Evolutionary conservation across 768 basidiomycete genomes (phyloP), one percentile per base, ranked within the genome.

Genomic region (Lentinula raphanica): DNA sequence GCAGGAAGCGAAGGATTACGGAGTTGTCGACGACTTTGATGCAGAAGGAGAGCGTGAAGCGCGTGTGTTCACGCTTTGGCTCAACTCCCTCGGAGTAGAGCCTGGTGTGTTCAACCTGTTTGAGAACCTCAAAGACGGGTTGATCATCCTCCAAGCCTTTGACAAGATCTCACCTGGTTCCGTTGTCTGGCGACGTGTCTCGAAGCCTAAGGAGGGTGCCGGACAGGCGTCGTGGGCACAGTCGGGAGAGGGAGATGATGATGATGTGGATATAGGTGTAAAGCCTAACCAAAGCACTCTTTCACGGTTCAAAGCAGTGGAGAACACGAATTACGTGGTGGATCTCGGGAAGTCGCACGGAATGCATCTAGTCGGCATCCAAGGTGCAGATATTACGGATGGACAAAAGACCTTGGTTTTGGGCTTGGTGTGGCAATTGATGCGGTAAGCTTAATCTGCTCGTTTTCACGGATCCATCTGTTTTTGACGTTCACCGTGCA

Each of bases 1-100:
- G 67, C 84, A 93, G 68, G 94, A 98, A 69, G 90, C 90, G 4
- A 94, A 96, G 61, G 90, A 91, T 64, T 92, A 92, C 59, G 90
- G 91, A 23, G 83, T 77, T 0, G 83, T 99, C 35, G 96, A 98
- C 66, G 97, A 98, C 74, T 99, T 99, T 65, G 97, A 99, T 61
- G 97, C 96, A 0, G 97, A 99, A 71, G 97, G 97, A 60, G 97
- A 99, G 71, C 87, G 97, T 48, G 97, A 98, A 71, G 97, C 97
- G 4, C 86, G 96, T 36, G 97, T 95, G 29, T 99, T 99, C 70
- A 99, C 90, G 0, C 84, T 99, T 19, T 99, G 97, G 97, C 80
- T 99, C 60, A 99, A 99, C 78, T 94, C 92, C 12, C 82, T 99
- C 51, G 93, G 92, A 61, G 97, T 98, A 59, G 95, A 99, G 56